Conservation (phyloP, 129 eudicot genomes). For the Tanacetum coccineum region DNA sequence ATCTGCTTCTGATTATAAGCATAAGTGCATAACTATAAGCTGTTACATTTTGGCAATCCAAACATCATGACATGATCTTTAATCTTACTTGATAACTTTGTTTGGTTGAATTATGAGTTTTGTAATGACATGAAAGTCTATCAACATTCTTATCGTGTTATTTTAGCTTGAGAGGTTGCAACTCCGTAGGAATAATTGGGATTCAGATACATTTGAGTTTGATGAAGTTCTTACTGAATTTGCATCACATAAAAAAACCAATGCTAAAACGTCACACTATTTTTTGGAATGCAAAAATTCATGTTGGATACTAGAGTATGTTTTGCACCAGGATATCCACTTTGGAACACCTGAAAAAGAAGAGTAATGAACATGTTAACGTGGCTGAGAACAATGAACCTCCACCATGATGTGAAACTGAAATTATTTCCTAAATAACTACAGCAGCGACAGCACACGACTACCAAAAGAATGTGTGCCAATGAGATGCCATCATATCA, state of each 20-base stretch:
- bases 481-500: too few relatives aligned
- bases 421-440: not conserved
- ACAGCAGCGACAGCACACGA: not conserved
- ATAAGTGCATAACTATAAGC: too few relatives aligned
- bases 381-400: not conserved
- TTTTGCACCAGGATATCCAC: constrained; percentile 66
- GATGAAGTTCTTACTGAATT: constrained; percentile 31
- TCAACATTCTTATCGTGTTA: too few relatives aligned
- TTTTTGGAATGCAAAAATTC: too few relatives aligned
- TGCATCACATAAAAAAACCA: constrained; percentile 78
- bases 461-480: too few relatives aligned
- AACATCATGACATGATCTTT: not conserved
- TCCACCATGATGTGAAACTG: not conserved
- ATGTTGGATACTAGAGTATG: constrained; percentile 79
- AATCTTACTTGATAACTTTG: constrained; percentile 10
- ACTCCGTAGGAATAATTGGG: too few relatives aligned
- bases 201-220: too few relatives aligned
- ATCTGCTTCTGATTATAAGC: too few relatives aligned
- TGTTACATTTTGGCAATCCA: not conserved
- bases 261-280: too few relatives aligned
- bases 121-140: too few relatives aligned
- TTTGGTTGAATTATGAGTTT: too few relatives aligned
- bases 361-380: constrained; percentile 1
- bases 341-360: constrained; percentile 56
- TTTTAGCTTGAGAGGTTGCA: too few relatives aligned